These are phyloP conservation scores for Ormosia emarginata DNA, from an alignment of 306 rosid species.

Conservation along the genomic window DNA sequence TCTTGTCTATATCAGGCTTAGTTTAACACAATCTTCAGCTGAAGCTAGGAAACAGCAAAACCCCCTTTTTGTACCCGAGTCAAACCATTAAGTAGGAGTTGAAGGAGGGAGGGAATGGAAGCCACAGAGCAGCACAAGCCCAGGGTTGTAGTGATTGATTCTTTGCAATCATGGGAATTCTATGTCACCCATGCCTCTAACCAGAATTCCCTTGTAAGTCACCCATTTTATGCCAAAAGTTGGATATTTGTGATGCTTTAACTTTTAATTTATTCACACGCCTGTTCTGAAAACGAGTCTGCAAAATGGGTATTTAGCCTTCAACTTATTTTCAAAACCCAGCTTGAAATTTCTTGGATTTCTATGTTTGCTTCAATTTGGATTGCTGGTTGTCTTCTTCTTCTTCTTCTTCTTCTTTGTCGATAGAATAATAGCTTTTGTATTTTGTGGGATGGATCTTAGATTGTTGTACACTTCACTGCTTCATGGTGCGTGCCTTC, in stretches of 20 bases:
- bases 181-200: slow-evolving; percentile 47
- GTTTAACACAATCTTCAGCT: background rate
- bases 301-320: background rate
- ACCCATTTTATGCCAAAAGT: background rate
- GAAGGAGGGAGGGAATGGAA: slow-evolving; percentile 40
- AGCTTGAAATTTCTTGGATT: background rate
- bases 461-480: slow-evolving; percentile 85
- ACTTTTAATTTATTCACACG: background rate
- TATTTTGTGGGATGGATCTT: slow-evolving; percentile 22
- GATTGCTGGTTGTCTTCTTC: background rate
- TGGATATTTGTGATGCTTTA: background rate
- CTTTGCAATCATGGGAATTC: slow-evolving; percentile 72
- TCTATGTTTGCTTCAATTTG: background rate
- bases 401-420: background rate
- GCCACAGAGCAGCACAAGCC: slow-evolving; percentile 34
- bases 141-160: slow-evolving; percentile 57
- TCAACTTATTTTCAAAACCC: background rate
- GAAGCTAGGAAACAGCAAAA: background rate
- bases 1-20: background rate
- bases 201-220: slow-evolving; percentile 60
- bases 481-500: slow-evolving; percentile 99
- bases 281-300: background rate
- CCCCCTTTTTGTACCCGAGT: background rate
- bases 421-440: background rate
- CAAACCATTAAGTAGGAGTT: background rate